These are phyloP conservation scores for Dothistroma septosporum DNA, from an alignment of 2,329 filamentous ascomycete genomes.

Conservation along the genomic window DNA sequence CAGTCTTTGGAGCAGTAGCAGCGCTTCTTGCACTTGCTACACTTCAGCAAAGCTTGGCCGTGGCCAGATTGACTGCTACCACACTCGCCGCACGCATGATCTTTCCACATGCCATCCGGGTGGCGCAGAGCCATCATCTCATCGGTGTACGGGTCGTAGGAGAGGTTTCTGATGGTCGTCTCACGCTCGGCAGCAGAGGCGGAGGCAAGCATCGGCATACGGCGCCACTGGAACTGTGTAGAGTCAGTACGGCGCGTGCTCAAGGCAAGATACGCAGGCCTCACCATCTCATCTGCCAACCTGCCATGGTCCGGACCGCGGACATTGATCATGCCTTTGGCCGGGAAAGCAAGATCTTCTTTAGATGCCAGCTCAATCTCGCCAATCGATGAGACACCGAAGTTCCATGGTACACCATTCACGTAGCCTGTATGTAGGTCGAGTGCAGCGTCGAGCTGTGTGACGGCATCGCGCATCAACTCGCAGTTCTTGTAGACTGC, in stretches of 20 bases:
- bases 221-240: neutral
- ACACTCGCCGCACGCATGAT: neutral
- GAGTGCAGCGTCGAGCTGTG: conserved; percentile 1
- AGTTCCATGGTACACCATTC: conserved; percentile 3
- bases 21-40: conserved; percentile 6
- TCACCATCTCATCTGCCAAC: neutral
- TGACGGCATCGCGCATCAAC: conserved; percentile 4
- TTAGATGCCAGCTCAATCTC: neutral
- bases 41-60: neutral
- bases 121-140: neutral
- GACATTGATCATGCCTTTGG: neutral
- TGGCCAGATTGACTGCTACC: neutral
- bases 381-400: neutral
- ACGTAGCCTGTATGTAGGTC: conserved; percentile 3
- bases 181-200: neutral
- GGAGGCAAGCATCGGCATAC: neutral
- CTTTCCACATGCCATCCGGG: neutral
- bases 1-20: conserved; percentile 1
- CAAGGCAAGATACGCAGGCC: neutral
- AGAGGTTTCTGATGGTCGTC: neutral
- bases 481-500: neutral
- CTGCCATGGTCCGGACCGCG: neutral
- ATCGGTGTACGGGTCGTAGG: neutral
- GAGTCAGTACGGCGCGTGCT: no score
- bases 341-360: neutral